Evolutionary conservation across 2,329 filamentous ascomycete genomes (phyloP).

Genomic region (Phialemoniopsis sp.): DNA sequence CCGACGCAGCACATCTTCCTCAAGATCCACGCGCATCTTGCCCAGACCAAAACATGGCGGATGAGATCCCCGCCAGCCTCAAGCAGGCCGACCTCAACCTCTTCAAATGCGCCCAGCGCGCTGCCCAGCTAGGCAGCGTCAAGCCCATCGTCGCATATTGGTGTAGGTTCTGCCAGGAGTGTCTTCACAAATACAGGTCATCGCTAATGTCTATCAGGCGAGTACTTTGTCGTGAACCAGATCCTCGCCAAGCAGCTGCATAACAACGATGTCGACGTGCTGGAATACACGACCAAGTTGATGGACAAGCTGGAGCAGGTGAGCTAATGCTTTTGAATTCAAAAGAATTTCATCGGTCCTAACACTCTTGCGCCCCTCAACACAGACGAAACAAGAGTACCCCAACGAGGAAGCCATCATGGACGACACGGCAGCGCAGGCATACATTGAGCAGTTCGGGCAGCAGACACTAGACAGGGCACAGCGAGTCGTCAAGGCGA

Average conservation of each 20-base stretch:
- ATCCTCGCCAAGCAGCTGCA: conserved; percentile 81
- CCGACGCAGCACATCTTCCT: no score
- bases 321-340: conserved; percentile 12
- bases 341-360: not conserved
- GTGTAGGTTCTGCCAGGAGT: conserved; percentile 63
- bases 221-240: conserved; percentile 90
- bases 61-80: conserved; percentile 65
- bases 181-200: not conserved
- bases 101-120: conserved; percentile 73
- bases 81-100: conserved; percentile 73
- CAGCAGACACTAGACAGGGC: conserved; percentile 82
- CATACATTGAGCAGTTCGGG: conserved; percentile 92
- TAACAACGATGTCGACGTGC: conserved; percentile 70
- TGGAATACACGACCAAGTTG: conserved; percentile 73
- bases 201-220: conserved; percentile 47
- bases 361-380: conserved; percentile 1
- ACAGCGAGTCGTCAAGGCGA: conserved; percentile 74
- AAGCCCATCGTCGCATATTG: conserved; percentile 93
- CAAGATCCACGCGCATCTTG: not conserved
- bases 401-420: conserved; percentile 75
- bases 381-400: conserved; percentile 66
- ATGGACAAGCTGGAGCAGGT: conserved; percentile 90
- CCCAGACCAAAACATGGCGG: conserved; percentile 57
- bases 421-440: conserved; percentile 82
- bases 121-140: conserved; percentile 75